These are phyloP conservation scores for Penicillium maclennaniae DNA, from an alignment of 495 filamentous ascomycete genomes.

Conservation along the genomic window DNA sequence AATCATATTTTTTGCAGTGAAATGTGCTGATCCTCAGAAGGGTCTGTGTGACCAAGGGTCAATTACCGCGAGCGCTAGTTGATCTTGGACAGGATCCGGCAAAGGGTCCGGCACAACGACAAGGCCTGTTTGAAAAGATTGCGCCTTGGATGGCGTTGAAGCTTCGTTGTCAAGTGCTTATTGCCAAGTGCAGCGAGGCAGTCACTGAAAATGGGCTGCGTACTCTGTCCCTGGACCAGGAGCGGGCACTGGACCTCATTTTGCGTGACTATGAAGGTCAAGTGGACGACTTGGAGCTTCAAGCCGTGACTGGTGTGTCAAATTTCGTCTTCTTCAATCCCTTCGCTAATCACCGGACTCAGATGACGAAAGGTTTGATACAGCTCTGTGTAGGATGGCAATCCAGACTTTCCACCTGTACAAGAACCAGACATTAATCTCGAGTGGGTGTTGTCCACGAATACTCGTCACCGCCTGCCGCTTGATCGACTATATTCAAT, in stretches of 20 bases:
- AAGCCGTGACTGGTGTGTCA: constrained; percentile 25
- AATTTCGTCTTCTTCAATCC: neutral
- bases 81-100: constrained; percentile 34
- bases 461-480: constrained; percentile 34
- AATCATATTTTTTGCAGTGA: neutral
- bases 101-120: constrained; percentile 34
- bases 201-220: constrained; percentile 36
- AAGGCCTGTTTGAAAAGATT: constrained; percentile 31
- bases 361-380: constrained; percentile 35
- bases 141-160: constrained; percentile 30
- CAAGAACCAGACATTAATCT: constrained; percentile 30
- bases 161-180: constrained; percentile 34
- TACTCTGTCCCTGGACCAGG: constrained; percentile 37
- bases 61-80: constrained; percentile 29
- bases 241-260: constrained; percentile 33
- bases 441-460: constrained; percentile 30
- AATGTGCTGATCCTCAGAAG: constrained; percentile 12
- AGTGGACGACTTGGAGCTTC: constrained; percentile 30
- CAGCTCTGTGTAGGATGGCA: constrained; percentile 29
- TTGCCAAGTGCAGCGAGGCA: constrained; percentile 32
- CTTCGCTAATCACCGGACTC: neutral
- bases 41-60: constrained; percentile 38
- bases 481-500: constrained; percentile 32
- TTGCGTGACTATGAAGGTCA: constrained; percentile 36
- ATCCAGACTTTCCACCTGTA: constrained; percentile 44